Evolutionary conservation across 139 green algal species (phyloP).

Genomic region (Desmodesmus armatus): DNA sequence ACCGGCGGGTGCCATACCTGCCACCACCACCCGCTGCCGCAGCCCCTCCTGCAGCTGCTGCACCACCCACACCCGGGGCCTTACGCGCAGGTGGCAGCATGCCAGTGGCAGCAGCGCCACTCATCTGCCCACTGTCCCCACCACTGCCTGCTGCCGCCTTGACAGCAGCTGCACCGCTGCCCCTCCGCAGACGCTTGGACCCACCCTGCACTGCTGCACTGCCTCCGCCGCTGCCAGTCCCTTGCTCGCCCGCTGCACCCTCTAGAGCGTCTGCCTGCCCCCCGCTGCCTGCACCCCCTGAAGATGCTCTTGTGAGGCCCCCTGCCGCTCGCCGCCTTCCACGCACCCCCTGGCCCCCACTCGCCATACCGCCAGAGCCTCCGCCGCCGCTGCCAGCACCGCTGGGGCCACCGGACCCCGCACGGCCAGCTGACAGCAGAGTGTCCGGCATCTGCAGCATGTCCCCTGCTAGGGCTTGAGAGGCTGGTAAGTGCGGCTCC

Average conservation of each 20-base stretch:
- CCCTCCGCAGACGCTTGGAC: not conserved
- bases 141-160: not conserved
- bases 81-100: not conserved
- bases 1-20: constrained; percentile 19
- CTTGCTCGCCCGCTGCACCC: not conserved
- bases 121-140: not conserved
- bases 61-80: not conserved
- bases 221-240: not conserved
- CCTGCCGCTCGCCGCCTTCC: not conserved
- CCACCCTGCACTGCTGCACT: not conserved
- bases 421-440: not conserved
- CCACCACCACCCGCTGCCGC: not conserved
- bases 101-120: not conserved
- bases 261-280: not conserved
- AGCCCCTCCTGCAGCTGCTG: not conserved
- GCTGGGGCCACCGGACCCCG: not conserved
- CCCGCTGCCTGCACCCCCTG: not conserved
- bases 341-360: not conserved
- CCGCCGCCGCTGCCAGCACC: not conserved
- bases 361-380: too few relatives aligned
- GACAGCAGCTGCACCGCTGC: not conserved
- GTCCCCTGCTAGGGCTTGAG: not conserved
- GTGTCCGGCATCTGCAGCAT: not conserved
- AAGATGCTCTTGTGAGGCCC: not conserved
- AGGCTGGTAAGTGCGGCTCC: too few relatives aligned